Conservation (phyloP, 495 filamentous ascomycete species). For the Evansstolkia leycettana region DNA sequence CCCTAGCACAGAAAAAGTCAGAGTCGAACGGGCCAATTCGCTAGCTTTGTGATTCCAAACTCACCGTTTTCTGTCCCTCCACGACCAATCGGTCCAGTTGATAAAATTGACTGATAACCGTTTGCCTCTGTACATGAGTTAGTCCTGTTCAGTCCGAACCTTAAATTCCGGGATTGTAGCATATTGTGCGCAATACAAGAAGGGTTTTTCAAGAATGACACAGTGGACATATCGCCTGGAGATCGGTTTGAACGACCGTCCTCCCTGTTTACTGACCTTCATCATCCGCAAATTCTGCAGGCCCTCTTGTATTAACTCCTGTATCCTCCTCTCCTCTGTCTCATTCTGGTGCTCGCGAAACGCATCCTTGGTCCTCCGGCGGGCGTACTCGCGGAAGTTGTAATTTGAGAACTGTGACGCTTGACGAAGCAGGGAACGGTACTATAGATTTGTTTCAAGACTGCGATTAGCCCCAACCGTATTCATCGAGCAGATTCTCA, state of each 20-base stretch:
- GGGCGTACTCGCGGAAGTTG: conserved; percentile 96
- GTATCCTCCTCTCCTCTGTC: conserved; percentile 62
- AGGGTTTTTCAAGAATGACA: no score
- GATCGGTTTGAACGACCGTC: no score
- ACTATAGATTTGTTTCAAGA: conserved; percentile 42
- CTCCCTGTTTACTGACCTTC: conserved; percentile 78
- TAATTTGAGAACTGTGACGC: conserved; percentile 80
- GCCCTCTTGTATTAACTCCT: conserved; percentile 82
- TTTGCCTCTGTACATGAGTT: conserved; percentile 63
- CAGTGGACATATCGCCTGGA: no score
- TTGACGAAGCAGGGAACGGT: conserved; percentile 83
- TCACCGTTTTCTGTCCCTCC: conserved; percentile 63
- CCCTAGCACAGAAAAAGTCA: conserved; percentile 36
- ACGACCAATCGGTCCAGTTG: conserved; percentile 86
- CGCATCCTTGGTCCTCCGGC: conserved; percentile 72
- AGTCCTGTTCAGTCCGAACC: conserved; percentile 4
- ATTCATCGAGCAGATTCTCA: no score
- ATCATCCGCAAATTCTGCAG: conserved; percentile 77
- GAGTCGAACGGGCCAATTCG: neutral
- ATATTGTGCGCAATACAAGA: no score
- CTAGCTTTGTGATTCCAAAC: conserved; percentile 2
- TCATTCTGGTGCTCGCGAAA: conserved; percentile 66
- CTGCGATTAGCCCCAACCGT: neutral
- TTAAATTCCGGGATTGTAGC: no score
- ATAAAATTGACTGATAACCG: conserved; percentile 87